Evolutionary conservation across 495 filamentous ascomycete genomes (phyloP).

Genomic region (Podospora fimiseda): DNA sequence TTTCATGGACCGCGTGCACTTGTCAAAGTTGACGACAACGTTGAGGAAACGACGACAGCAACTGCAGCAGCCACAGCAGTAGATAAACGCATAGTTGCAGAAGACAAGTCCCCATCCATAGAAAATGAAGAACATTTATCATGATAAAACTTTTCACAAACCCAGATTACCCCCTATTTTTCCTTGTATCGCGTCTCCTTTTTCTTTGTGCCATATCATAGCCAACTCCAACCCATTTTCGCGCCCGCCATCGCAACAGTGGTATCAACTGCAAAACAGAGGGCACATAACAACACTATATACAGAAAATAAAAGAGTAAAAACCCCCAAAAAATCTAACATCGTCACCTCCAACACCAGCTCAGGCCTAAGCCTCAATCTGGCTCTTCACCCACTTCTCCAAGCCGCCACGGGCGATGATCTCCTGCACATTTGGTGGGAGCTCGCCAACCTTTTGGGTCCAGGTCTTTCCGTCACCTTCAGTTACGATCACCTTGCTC

Average conservation of each 20-base stretch:
- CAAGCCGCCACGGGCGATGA: conserved; percentile 72
- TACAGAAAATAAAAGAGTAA: not conserved
- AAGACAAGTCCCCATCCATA: not conserved
- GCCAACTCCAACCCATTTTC: not conserved
- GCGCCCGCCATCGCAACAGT: conserved; percentile 1
- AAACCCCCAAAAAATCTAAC: too few relatives aligned
- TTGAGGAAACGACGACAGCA: not conserved
- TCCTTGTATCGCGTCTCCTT: not conserved
- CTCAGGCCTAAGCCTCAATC: conserved; percentile 24
- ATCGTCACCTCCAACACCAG: not conserved
- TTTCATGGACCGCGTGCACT: not conserved
- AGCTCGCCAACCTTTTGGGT: conserved; percentile 76
- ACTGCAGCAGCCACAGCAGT: not conserved
- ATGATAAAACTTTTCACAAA: not conserved
- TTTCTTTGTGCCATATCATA: not conserved
- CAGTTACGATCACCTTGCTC: conserved; percentile 61
- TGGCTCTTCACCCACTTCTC: conserved; percentile 80
- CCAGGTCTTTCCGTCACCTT: conserved; percentile 62
- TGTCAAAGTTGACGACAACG: not conserved
- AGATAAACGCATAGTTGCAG: not conserved
- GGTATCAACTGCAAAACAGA: conserved; percentile 2
- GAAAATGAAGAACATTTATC: not conserved
- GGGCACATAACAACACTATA: not conserved
- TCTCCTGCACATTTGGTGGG: conserved; percentile 84
- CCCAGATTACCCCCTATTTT: not conserved